Evolutionary conservation across 2,329 filamentous ascomycete genomes (phyloP), one percentile per base, ranked within the genome.

Genomic region (Colletotrichum orchidophilum): DNA sequence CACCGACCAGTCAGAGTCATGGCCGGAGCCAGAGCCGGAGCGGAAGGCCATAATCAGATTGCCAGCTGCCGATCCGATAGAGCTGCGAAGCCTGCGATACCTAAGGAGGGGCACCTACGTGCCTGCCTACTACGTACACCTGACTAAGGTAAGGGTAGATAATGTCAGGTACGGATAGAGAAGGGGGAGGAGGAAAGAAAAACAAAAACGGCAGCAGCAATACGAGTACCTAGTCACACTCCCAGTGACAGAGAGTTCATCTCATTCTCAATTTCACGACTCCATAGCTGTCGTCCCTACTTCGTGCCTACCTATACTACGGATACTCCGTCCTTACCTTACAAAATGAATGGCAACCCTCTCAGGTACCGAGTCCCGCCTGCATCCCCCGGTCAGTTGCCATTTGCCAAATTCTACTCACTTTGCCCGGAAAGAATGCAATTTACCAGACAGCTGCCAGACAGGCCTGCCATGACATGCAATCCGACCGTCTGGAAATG

Each of bases 401-500:
- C 39, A 46, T 46, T 46, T 46, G 39, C 39, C n/a, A 46, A 46
- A 46, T 46, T 46, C 39, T 42, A 15, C 18, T 46, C 39, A 46
- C 21, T 46, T 26, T 13, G 15, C 57, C 57, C 18, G 55, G 15
- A 21, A 35, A 13, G 54, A 35, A 27, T 21, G 35, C 35, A 39
- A 27, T 35, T 13, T 18, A 39, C 39, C 39, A 54, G 58, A 55
- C 27, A 53, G 33, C 29, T 53, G 24, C 60, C 64, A 46, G 46
- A 63, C 61, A 65, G 27, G 42, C 59, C 50, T 24, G 8, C 59
- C 42, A 49, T 61, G 59, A 26, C 26, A 33, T 61, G 13, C 60
- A 27, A 61, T 66, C 55, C 55, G 53, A 42, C 63, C 50, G 39
- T 52, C 64, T 57, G 55, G 55, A 60, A 60, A 61, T 12, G 49